Conservation (phyloP, 768 basidiomycete species). For the Multifurca ochricompacta region DNA sequence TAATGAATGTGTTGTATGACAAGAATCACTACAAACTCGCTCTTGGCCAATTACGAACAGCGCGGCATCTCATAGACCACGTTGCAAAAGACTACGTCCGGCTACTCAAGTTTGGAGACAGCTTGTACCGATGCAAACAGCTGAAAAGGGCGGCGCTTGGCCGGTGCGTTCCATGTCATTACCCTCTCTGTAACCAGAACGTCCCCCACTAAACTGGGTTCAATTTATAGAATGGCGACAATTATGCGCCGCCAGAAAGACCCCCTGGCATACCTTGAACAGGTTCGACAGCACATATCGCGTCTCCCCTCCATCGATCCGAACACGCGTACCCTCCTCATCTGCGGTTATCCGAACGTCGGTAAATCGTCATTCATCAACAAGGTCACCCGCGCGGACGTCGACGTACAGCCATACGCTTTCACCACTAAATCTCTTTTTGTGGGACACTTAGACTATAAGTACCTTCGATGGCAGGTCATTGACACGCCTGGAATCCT, state of each 20-base stretch:
- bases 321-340: slow-evolving; percentile 92
- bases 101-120: slow-evolving; percentile 96
- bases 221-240: slow-evolving; percentile 80
- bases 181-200: not conserved
- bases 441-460: slow-evolving; percentile 98
- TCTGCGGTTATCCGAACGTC: slow-evolving; percentile 99
- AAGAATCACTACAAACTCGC: slow-evolving; percentile 99
- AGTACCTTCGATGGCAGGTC: slow-evolving; percentile 98
- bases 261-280: slow-evolving; percentile 95
- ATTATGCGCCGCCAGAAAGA: slow-evolving; percentile 99
- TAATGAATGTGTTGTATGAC: slow-evolving; percentile 98
- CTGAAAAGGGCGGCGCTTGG: slow-evolving; percentile 95
- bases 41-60: slow-evolving; percentile 92
- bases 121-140: slow-evolving; percentile 96
- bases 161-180: slow-evolving; percentile 52
- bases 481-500: slow-evolving; percentile 98
- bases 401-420: slow-evolving; percentile 98
- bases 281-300: slow-evolving; percentile 98
- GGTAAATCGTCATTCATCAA: slow-evolving; percentile 99
- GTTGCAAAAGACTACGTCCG: slow-evolving; percentile 97
- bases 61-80: slow-evolving; percentile 92
- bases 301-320: slow-evolving; percentile 98
- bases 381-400: slow-evolving; percentile 98
- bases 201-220: not conserved
- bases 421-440: slow-evolving; percentile 99